Percentiles rank a stretch among this genome's conserved stretches.
phyloP scores from a whole-genome alignment of 768 basidiomycete genomes.

The Trametes gibbosa region DNA sequence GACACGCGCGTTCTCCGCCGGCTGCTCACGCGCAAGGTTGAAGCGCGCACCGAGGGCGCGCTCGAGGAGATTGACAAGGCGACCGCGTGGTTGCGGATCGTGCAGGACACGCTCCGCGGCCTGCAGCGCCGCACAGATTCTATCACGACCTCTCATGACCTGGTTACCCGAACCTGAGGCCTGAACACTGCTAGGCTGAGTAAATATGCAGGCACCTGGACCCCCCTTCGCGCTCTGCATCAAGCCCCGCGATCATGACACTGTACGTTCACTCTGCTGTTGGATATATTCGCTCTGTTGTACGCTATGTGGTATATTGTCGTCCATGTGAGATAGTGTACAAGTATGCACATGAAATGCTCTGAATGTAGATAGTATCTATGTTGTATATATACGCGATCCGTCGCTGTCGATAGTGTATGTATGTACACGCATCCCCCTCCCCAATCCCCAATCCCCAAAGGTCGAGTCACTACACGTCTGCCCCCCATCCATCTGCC shows the following conservation, averaged over 20 bases:
- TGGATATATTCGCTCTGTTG: background rate
- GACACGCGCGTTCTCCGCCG: conserved; percentile 61
- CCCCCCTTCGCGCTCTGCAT: background rate
- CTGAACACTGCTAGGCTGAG: too few relatives aligned
- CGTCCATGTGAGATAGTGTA: conserved; percentile 6
- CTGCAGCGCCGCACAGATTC: conserved; percentile 7
- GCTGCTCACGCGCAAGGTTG: conserved; percentile 64
- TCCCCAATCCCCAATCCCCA: background rate
- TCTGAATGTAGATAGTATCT: conserved; percentile 11
- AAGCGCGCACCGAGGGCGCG: conserved; percentile 51
- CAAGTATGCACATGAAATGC: background rate
- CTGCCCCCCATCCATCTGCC: background rate
- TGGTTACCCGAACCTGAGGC: too few relatives aligned
- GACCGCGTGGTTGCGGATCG: conserved; percentile 57
- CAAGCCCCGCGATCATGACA: background rate
- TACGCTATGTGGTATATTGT: background rate
- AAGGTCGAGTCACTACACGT: background rate
- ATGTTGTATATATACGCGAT: conserved; percentile 18
- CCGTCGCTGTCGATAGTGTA: conserved; percentile 2
- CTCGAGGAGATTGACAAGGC: conserved; percentile 64
- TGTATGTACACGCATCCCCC: background rate
- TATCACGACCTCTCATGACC: background rate
- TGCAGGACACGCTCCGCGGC: conserved; percentile 43
- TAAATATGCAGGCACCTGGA: too few relatives aligned
- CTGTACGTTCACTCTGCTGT: background rate